Percentiles rank a stretch among this genome's conserved stretches.
These are phyloP conservation scores for Canavalia ensiformis DNA, from an alignment of 306 rosid genomes.

Conservation along the genomic window DNA sequence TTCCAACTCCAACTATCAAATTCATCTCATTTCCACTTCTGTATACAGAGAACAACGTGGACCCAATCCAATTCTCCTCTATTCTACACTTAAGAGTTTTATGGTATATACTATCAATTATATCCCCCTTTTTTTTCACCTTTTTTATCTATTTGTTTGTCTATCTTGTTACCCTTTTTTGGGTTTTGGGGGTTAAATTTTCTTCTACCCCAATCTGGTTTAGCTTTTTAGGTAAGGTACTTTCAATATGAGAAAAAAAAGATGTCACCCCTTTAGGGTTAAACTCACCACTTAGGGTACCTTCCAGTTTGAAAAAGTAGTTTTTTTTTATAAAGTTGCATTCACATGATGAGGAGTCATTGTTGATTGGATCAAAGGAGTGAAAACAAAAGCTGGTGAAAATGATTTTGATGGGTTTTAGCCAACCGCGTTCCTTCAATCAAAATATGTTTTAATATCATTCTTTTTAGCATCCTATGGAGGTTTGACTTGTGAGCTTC, in stretches of 20 bases:
- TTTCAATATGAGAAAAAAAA: neutral
- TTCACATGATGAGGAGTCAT: conserved; percentile 42
- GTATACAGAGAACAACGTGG: conserved; percentile 4
- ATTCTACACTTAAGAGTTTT: neutral
- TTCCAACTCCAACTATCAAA: conserved; percentile 8
- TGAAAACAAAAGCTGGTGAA: neutral
- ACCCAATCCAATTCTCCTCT: conserved; percentile 12
- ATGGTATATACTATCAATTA: conserved; percentile 5
- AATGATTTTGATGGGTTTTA: conserved; percentile 44
- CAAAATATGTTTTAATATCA: conserved; percentile 8
- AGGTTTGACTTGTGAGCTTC: neutral
- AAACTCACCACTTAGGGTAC: conserved; percentile 34
- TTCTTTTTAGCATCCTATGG: conserved; percentile 43
- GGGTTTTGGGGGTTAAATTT: neutral
- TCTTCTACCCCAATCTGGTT: neutral
- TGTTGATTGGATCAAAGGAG: conserved; percentile 36
- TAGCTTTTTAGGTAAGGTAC: neutral
- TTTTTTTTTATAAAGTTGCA: conserved; percentile 39
- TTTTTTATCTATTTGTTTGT: conserved; percentile 12
- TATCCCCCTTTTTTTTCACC: neutral
- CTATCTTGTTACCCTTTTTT: neutral
- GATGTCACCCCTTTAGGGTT: conserved; percentile 41
- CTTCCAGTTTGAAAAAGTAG: conserved; percentile 37
- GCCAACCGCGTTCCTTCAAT: conserved; percentile 33
- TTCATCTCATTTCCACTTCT: neutral